Evolutionary conservation across 176 grass and related monocot genomes (phyloP).

Genomic region (Triticum aestivum): IWGSC_CS_RefSeq_v2.1 NC_057797.1:16117506-16118005

Average conservation of each 20-base stretch:
- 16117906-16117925: background rate
- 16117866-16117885: background rate
- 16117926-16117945: too few relatives aligned
- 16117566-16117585: background rate
- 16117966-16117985: too few relatives aligned
- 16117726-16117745: background rate
- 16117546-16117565: background rate
- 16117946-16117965: too few relatives aligned
- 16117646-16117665: too few relatives aligned
- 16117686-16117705: too few relatives aligned
- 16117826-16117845: background rate
- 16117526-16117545: background rate
- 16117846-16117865: background rate
- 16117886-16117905: background rate
- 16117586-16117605: too few relatives aligned
- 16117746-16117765: too few relatives aligned
- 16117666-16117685: too few relatives aligned
- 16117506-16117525: background rate
- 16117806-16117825: background rate
- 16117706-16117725: too few relatives aligned
- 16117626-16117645: background rate
- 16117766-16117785: too few relatives aligned
- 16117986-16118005: too few relatives aligned
- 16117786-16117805: too few relatives aligned
- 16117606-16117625: background rate